Base-by-base conservation (phyloP, 371 early-diverging fungal species). In the Mortierella sp. region DNA sequence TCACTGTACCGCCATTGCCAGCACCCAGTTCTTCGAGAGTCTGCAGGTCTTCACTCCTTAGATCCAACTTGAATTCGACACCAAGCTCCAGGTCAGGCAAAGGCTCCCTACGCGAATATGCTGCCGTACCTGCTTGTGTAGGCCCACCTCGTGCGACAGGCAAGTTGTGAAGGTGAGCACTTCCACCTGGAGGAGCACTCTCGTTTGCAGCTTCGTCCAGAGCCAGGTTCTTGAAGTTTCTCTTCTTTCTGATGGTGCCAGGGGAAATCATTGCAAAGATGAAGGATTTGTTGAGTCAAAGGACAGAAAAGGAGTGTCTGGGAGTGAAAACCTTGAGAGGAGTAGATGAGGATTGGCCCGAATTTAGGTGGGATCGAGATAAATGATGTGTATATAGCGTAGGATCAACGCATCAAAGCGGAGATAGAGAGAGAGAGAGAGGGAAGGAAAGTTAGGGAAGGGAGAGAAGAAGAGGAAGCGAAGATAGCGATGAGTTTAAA, bases 1-100 rank as follows among this genome's bases (percentile, higher is more conserved):
- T 88, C 32, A 97, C 96, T 19, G 95, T 92, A 13, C 96, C 97
- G 41, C 96, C 97, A 80, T 92, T 93, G 22, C 97, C 97, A 47
- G 92, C 87, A 21, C 96, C 97, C 11, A 97, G 86, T 76, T 96
- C 96, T 72, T 89, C 87, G n/a, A 95, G 71, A 0, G 89, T 85
- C 59, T 88, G 85, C 67, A 98, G 87, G 83, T 97, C 97, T 74
- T 95, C 95, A 58, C 90, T 87, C 75, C 94, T 66, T 70, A 95
- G 84, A 86, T 95, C 95, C 77, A 94, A 84, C 59, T 92, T 88
- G 67, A 93, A 85, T 74, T 94, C 94, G 5, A 93, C 85, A 3
- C 94, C 94, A 59, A 93, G 89, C 63, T 94, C 93, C 52, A 94
- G 82, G 67, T 88, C 89, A 32, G 87, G 87, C 52, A 89, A 63